phyloP scores from a whole-genome alignment of 192 early-diverging fungal genomes.

The Diversispora eburnea region DNA sequence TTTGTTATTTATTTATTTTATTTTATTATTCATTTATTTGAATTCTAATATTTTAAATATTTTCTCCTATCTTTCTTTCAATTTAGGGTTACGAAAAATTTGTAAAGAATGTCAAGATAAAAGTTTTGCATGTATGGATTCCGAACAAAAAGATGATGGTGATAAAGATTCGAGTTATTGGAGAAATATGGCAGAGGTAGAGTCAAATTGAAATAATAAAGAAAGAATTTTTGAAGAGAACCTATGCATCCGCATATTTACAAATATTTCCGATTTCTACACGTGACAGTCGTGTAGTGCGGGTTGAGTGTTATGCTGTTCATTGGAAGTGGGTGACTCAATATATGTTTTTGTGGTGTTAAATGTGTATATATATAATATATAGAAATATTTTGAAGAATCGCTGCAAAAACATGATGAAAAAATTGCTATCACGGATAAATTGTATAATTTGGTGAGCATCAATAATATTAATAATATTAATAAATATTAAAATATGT shows the following conservation, averaged over 20 bases:
- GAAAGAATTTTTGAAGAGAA: background rate
- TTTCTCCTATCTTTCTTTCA: background rate
- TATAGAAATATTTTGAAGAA: slow-evolving; percentile 6
- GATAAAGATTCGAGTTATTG: slow-evolving; percentile 4
- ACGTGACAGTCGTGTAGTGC: slow-evolving; percentile 8
- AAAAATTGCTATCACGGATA: slow-evolving; percentile 15
- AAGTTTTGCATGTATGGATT: background rate
- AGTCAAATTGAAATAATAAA: background rate
- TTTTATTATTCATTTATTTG: background rate
- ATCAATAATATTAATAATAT: background rate
- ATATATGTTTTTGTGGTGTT: too few species aligned
- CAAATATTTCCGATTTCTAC: background rate
- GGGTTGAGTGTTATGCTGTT: background rate
- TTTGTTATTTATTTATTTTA: too few species aligned
- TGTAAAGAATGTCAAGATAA: slow-evolving; percentile 12
- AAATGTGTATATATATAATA: too few species aligned
- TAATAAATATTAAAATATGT: too few species aligned
- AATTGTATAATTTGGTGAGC: slow-evolving; percentile 9
- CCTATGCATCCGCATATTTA: background rate
- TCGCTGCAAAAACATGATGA: slow-evolving; percentile 12
- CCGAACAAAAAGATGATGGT: slow-evolving; percentile 10
- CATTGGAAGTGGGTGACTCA: too few species aligned
- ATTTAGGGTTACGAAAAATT: slow-evolving; percentile 10
- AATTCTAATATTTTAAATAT: background rate
- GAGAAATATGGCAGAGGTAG: slow-evolving; percentile 16